Evolutionary conservation across 139 green algal species (phyloP).

Genomic region (Zygnema cylindricum): DNA sequence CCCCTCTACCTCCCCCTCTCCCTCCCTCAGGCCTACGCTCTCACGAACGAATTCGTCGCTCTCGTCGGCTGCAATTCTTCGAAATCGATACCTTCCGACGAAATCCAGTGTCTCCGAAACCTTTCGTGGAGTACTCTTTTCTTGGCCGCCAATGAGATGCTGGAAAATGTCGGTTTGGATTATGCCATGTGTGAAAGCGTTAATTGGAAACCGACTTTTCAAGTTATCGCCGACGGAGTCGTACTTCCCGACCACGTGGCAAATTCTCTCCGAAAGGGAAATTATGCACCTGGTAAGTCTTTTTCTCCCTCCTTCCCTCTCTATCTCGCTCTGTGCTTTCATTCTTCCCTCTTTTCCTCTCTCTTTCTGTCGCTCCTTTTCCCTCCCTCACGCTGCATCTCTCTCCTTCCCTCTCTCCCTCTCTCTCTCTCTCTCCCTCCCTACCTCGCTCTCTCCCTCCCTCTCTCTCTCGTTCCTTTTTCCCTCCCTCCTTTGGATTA

Average conservation of each 20-base stretch:
- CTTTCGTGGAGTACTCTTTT: background rate
- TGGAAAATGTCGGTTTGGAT: background rate
- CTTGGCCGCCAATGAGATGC: background rate
- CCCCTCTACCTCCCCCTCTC: background rate
- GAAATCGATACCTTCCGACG: background rate
- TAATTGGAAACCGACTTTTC: background rate
- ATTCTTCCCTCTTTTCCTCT: too few relatives aligned
- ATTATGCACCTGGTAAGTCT: too few relatives aligned
- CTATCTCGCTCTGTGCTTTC: too few relatives aligned
- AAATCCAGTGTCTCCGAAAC: background rate
- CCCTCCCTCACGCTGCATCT: too few relatives aligned
- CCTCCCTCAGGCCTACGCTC: background rate
- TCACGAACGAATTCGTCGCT: background rate
- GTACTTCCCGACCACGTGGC: background rate
- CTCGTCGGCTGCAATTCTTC: background rate
- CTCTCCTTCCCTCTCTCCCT: too few relatives aligned
- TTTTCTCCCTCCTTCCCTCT: too few relatives aligned
- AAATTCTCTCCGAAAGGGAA: background rate
- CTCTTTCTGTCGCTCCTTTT: too few relatives aligned
- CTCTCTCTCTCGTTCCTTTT: too few relatives aligned
- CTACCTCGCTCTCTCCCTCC: too few relatives aligned
- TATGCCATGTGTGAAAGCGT: background rate
- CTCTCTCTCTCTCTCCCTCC: too few relatives aligned
- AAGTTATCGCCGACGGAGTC: background rate
- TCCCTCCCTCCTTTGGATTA: too few relatives aligned